These are phyloP conservation scores for Trichomonas vaginalis DNA, from an alignment of 208 protist genomes.

Conservation along the genomic window DNA sequence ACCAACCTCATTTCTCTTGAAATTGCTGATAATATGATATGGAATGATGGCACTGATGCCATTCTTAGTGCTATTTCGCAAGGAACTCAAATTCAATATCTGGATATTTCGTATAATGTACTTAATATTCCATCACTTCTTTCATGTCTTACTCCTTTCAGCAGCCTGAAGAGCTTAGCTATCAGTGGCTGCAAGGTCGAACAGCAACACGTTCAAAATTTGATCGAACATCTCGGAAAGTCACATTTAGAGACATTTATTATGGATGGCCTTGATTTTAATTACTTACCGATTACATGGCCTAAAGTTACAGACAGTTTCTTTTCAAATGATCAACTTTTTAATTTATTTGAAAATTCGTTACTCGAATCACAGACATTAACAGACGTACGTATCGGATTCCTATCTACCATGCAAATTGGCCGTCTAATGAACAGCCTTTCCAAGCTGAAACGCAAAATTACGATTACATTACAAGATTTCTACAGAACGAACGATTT, in stretches of 20 bases:
- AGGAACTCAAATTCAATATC: not conserved
- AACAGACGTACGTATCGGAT: not conserved
- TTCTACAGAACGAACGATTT: not conserved
- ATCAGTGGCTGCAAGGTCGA: not conserved
- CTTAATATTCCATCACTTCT: not conserved
- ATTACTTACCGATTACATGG: not conserved
- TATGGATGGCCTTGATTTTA: not conserved
- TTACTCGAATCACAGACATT: not conserved
- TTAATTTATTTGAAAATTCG: not conserved
- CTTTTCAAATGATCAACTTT: not conserved
- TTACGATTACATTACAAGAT: not conserved
- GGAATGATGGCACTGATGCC: not conserved
- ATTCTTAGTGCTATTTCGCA: not conserved
- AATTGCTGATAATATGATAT: not conserved
- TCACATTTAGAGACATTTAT: not conserved
- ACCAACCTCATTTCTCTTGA: not conserved
- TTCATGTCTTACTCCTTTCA: not conserved
- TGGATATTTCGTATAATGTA: not conserved
- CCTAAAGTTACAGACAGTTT: not conserved
- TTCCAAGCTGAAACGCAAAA: not conserved
- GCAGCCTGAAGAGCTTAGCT: not conserved
- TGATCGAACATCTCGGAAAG: not conserved
- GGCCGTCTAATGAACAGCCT: not conserved
- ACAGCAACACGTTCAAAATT: not conserved
- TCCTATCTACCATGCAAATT: not conserved